Base-by-base conservation (phyloP, 192 early-diverging fungal species). In the Backusella luteola region DNA sequence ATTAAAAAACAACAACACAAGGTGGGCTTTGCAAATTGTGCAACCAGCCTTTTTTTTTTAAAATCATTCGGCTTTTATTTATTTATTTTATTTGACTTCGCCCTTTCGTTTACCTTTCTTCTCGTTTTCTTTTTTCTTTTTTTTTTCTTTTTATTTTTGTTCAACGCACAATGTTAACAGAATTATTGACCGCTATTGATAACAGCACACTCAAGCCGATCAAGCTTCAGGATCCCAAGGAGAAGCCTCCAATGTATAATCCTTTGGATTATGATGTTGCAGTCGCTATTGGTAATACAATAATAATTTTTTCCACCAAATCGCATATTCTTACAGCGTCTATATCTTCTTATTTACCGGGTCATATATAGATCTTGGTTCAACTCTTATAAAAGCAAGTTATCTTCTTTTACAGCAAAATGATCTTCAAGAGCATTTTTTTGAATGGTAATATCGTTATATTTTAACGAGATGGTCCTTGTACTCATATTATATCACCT, bases 241-340 rank as follows among this genome's bases (percentile, higher is more conserved):
- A 2, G 8, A 63, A 63, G 21, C 56, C 56, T 63, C 21, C 8
- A 14, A 26, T 63, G 23, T 63, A 63, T 63, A 63, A 63, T 63
- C 56, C 56, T 63, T 63, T 63, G 26, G 56, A 63, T 63, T 63
- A 63, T 63, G 56, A 63, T 63, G 56, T 63, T 63, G 56, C 56
- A 63, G 56, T 63, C 9, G 56, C 56, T 29, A 63, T 63, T 63
- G 56, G 56, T 63, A 63, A 63, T 7, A 23, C 1, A 12, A 14
- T 63, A 0, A 63, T 29, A 63, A 9, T 63, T 5, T 29, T 23
- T 29, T 63, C 12, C 29, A 14, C 23, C 56, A 29, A 63, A 29
- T 23, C 1, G 12, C 9, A 26, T 8, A 63, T 29, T 8, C 56
- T 63, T 26, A 63, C n/a, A 63, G 2, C 19, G 2, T 63, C 8